Conservation (phyloP, 106 monocot genomes). For the Acorus gramineus region DNA sequence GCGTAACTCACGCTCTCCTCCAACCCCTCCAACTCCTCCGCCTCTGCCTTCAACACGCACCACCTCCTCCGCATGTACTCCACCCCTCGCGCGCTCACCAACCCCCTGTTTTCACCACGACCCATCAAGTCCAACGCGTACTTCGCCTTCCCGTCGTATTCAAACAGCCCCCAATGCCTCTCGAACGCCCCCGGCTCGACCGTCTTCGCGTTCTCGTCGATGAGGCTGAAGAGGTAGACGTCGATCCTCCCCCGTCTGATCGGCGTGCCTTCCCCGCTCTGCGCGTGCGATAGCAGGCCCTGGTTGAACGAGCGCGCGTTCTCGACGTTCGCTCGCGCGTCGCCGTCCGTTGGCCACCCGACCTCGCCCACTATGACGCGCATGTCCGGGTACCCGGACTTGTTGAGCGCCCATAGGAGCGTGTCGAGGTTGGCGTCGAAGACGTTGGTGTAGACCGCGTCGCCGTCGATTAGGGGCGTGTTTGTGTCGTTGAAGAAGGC, state of each 20-base stretch:
- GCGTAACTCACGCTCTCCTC: constrained; percentile 21
- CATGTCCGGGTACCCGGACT: constrained; percentile 29
- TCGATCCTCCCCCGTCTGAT: constrained; percentile 14
- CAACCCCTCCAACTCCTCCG: constrained; percentile 7
- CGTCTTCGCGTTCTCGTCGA: constrained; percentile 50
- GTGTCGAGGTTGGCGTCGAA: constrained; percentile 56
- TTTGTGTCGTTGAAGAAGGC: constrained; percentile 32
- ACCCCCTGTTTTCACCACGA: constrained; percentile 1
- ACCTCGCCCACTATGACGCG: constrained; percentile 45
- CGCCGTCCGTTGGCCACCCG: constrained; percentile 55
- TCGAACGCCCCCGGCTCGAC: constrained; percentile 45
- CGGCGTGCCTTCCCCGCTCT: constrained; percentile 26
- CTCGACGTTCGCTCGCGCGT: constrained; percentile 22
- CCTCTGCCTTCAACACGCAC: constrained; percentile 22
- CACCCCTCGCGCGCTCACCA: constrained; percentile 19
- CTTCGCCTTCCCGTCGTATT: constrained; percentile 50
- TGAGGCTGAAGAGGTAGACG: constrained; percentile 37
- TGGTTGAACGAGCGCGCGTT: constrained; percentile 30
- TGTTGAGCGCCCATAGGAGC: constrained; percentile 26
- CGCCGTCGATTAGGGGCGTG: constrained; percentile 23
- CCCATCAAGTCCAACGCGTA: constrained; percentile 32
- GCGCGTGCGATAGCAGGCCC: constrained; percentile 20
- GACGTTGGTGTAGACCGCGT: constrained; percentile 32
- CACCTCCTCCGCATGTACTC: constrained; percentile 32
- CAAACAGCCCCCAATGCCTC: constrained; percentile 52